A percentile compares a stretch with the other conserved stretches of the same genome.
Conservation (phyloP, 345 rosid species). For the Moricandia arvensis region DNA sequence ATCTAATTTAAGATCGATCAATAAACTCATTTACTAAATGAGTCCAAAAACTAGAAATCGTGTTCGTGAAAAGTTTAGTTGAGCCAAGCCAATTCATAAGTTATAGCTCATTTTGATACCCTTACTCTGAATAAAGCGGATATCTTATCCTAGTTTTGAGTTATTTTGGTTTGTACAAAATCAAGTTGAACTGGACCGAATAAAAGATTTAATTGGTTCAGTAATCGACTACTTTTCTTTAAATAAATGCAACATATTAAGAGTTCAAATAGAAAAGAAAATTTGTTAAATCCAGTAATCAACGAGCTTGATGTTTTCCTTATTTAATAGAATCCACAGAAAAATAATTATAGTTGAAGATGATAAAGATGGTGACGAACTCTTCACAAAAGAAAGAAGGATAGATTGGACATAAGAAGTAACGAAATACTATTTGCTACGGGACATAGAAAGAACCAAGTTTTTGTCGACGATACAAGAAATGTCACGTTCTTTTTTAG, state of each 20-base stretch:
- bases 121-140: no score
- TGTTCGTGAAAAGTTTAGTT: no score
- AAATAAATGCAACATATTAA: background rate
- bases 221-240: no score
- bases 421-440: background rate
- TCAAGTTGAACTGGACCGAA: no score
- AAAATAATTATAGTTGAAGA: background rate
- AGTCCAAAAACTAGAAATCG: no score
- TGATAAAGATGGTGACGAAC: constrained; percentile 1
- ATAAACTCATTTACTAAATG: no score
- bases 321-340: background rate
- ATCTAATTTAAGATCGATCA: no score
- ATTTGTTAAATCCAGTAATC: background rate
- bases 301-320: background rate
- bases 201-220: no score
- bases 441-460: constrained; percentile 3
- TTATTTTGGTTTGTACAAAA: no score
- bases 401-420: background rate
- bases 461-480: background rate
- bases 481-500: background rate
- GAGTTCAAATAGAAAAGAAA: background rate
- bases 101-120: no score
- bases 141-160: no score
- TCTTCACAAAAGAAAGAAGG: constrained; percentile 12
- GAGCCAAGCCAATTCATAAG: no score